Evolutionary conservation across 345 rosid genomes (phyloP).

Genomic region (Lepidium didymum): DNA sequence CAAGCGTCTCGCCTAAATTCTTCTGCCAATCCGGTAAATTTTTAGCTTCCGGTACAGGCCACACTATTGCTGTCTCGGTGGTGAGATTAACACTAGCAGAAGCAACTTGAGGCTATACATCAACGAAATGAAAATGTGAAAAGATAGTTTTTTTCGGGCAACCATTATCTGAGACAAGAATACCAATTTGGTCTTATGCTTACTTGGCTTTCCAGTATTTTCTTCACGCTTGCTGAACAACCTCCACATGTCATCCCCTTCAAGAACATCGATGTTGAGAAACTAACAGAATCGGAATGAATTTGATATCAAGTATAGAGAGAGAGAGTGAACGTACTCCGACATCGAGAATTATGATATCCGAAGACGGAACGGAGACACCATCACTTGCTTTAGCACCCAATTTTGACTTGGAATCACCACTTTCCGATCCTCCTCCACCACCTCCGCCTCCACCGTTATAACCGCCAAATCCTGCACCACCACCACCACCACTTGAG

Average conservation of each 20-base stretch:
- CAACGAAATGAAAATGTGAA: background rate
- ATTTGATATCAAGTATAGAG: background rate
- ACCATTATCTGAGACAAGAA: background rate
- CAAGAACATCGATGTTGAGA: background rate
- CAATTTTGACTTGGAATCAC: constrained; percentile 49
- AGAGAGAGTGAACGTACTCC: constrained; percentile 46
- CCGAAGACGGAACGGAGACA: constrained; percentile 43
- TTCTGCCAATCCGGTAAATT: constrained; percentile 66
- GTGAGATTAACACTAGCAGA: constrained; percentile 87
- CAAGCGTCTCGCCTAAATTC: constrained; percentile 80
- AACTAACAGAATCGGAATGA: background rate
- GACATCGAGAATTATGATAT: constrained; percentile 82
- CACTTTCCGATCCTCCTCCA: constrained; percentile 45
- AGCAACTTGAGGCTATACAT: constrained; percentile 77
- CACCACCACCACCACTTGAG: constrained; percentile 44
- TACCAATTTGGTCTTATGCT: constrained; percentile 1
- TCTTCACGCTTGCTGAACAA: constrained; percentile 94
- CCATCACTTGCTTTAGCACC: constrained; percentile 41
- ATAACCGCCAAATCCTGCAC: constrained; percentile 32
- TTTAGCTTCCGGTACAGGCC: constrained; percentile 86
- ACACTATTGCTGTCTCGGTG: constrained; percentile 86
- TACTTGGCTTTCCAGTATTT: constrained; percentile 88
- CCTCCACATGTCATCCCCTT: constrained; percentile 99
- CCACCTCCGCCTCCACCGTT: constrained; percentile 43
- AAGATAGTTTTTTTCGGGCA: background rate